Conservation (phyloP, 345 rosid genomes). For the Toxicodendron radicans region DNA sequence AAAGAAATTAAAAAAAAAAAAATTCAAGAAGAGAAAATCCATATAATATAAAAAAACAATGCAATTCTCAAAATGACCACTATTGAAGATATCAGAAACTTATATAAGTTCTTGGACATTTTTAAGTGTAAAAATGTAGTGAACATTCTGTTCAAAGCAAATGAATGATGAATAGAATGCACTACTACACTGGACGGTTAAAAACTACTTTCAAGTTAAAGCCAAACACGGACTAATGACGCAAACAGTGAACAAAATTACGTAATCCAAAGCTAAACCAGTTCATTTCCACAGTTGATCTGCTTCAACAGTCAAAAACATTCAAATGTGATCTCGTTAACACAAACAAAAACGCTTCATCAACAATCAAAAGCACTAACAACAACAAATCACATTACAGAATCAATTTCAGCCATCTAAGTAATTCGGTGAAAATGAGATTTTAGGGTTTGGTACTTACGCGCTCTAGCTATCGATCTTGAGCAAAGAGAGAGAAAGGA, state of each 20-base stretch:
- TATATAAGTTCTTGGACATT: background rate
- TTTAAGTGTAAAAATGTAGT: background rate
- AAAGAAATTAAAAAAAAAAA: background rate
- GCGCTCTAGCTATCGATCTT: background rate
- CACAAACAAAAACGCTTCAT: background rate
- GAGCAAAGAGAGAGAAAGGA: background rate
- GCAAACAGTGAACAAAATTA: background rate
- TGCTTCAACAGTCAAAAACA: background rate
- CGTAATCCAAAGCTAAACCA: background rate
- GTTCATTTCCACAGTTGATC: slow-evolving; percentile 1
- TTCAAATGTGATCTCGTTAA: slow-evolving; percentile 13
- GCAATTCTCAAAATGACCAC: too few species aligned
- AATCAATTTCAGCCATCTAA: background rate
- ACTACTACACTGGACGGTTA: background rate
- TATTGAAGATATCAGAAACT: too few species aligned
- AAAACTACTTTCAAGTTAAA: background rate
- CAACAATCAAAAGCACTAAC: slow-evolving; percentile 13
- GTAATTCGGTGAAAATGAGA: background rate
- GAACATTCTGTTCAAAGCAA: background rate
- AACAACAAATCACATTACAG: slow-evolving; percentile 11
- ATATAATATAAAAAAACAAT: background rate
- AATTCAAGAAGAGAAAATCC: background rate
- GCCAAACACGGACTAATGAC: background rate
- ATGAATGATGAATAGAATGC: background rate
- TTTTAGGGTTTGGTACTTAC: background rate